Base-by-base conservation (phyloP, 2,329 filamentous ascomycete genomes). In the Talaromyces sp. region DNA sequence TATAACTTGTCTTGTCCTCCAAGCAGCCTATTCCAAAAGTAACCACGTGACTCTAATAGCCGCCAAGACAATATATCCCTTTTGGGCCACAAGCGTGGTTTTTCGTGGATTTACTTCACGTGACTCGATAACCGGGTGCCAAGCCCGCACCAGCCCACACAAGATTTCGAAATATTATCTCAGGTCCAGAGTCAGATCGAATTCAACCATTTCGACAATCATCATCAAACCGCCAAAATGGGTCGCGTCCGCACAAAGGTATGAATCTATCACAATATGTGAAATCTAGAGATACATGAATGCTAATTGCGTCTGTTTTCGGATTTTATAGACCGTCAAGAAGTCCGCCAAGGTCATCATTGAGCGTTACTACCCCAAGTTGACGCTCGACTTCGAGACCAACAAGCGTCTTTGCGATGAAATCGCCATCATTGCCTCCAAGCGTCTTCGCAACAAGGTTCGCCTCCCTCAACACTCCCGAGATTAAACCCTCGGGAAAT, bases 321-420 rank as follows among this genome's bases (percentile, higher is more conserved):
- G 15, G 43, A 27, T 31, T 61, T 59, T 49, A 64, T 53, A 85
- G 86, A 90, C 88, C 75, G 88, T 91, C 78, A 91, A 91, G 85
- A 89, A 89, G 83, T 90, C 89, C 87, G 93, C 95, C 86, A 99
- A 99, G 91, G 93, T 97, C 88, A 94, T 98, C 86, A 98, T 99
- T 85, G 93, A 97, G 91, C 89, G 91, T 74, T 96, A 95, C 88
- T 96, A 96, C 86, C 95, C 95, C 80, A 93, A 92, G 85, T 88
- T 99, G 82, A 97, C 93, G 72, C 92, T 98, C 80, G 95, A 99
- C 87, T 99, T 99, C 86, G 95, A 99, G 90, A 97, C 92, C 89
- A 97, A 97, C 91, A 97, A 97, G 91, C 88, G 93, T 78, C 96
- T 98, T 79, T 98, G 95, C 87, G 95, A 98, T 93, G 95, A 99